phyloP scores from a whole-genome alignment of 2,329 filamentous ascomycete species.

The Diaporthe aspalathi region DNA sequence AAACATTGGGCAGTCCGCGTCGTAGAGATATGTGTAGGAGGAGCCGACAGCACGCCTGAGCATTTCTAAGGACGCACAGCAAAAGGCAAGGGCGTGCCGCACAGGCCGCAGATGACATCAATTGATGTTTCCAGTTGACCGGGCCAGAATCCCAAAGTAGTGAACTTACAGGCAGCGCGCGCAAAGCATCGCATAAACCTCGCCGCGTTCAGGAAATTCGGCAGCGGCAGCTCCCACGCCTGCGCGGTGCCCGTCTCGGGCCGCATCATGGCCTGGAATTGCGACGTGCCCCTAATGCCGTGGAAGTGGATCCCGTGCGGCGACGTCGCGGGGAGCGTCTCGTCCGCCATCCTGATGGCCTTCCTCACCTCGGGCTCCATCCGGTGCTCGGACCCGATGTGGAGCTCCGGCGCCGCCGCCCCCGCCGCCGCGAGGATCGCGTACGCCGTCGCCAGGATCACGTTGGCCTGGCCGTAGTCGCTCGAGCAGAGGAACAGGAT shows the following conservation, averaged over 20 bases:
- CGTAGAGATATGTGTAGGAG: not conserved
- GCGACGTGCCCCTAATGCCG: conserved; percentile 42
- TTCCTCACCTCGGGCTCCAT: conserved; percentile 40
- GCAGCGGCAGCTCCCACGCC: conserved; percentile 19
- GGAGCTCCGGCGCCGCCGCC: conserved; percentile 47
- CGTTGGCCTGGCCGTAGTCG: conserved; percentile 51
- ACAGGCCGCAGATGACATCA: not conserved
- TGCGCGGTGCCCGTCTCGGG: conserved; percentile 39
- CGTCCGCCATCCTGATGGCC: conserved; percentile 40
- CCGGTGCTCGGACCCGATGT: conserved; percentile 50
- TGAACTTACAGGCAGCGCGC: not conserved
- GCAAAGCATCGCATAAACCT: conserved; percentile 34
- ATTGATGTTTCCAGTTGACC: not conserved
- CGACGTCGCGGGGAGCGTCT: conserved; percentile 36
- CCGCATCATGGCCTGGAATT: conserved; percentile 38
- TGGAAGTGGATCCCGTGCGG: conserved; percentile 45
- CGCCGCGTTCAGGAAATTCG: conserved; percentile 36
- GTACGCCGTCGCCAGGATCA: conserved; percentile 50
- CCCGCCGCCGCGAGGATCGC: conserved; percentile 49
- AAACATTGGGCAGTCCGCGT: not conserved
- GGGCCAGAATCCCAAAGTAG: not conserved
- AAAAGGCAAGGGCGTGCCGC: not conserved
- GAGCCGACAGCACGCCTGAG: too few species aligned
- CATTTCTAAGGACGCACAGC: not conserved
- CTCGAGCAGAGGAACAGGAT: conserved; percentile 49